Evolutionary conservation across 2,329 filamentous ascomycete genomes (phyloP).

Genomic region (Phialophora macrospora): DNA sequence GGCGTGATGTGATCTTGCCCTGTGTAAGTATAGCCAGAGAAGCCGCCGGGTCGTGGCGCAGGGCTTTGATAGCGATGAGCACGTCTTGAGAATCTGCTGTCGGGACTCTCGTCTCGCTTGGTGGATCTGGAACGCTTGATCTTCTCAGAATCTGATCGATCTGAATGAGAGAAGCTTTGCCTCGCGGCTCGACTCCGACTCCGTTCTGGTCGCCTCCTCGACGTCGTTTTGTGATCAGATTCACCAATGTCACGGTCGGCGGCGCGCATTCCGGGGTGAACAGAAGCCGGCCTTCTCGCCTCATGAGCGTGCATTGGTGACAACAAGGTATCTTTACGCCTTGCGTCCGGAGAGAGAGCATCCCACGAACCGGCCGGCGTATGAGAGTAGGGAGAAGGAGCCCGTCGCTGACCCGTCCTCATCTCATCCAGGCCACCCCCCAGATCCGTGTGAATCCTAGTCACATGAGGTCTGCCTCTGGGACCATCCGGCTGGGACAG

Average conservation of each 20-base stretch:
- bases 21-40: conserved; percentile 30
- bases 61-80: conserved; percentile 31
- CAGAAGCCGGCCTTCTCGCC: conserved; percentile 25
- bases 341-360: conserved; percentile 12
- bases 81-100: conserved; percentile 13
- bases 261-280: conserved; percentile 18
- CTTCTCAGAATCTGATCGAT: conserved; percentile 30
- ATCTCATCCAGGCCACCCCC: conserved; percentile 29
- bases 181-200: conserved; percentile 28
- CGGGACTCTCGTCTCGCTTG: conserved; percentile 12
- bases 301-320: conserved; percentile 31
- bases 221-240: conserved; percentile 28
- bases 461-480: conserved; percentile 36
- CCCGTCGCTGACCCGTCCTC: conserved; percentile 28
- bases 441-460: conserved; percentile 37
- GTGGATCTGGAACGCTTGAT: conserved; percentile 16
- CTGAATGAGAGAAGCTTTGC: conserved; percentile 29
- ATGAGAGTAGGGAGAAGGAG: conserved; percentile 38
- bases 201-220: conserved; percentile 24
- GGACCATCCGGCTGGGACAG: conserved; percentile 14
- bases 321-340: conserved; percentile 21
- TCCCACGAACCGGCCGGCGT: conserved; percentile 8
- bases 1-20: conserved; percentile 34
- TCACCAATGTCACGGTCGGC: conserved; percentile 28
- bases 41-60: conserved; percentile 23